phyloP scores from a whole-genome alignment of 202 grass and related monocot genomes.

The Panicum virgatum region DNA sequence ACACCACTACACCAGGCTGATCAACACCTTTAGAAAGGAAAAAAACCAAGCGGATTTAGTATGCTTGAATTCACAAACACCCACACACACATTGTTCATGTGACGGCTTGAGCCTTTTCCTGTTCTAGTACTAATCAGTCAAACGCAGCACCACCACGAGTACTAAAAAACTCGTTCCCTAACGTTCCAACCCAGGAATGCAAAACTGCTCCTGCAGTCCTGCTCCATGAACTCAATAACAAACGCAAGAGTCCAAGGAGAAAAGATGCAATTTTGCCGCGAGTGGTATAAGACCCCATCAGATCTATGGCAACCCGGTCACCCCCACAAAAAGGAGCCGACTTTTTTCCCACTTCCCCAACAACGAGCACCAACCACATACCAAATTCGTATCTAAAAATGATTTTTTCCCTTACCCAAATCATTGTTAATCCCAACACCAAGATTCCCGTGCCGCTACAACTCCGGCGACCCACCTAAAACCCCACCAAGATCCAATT shows the following conservation, averaged over 20 bases:
- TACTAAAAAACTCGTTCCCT: not conserved
- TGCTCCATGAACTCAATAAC: not conserved
- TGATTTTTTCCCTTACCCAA: not conserved
- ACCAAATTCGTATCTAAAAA: conserved; percentile 14
- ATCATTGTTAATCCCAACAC: conserved; percentile 24
- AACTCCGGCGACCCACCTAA: conserved; percentile 27
- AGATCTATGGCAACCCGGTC: conserved; percentile 37
- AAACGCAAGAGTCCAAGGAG: conserved; percentile 16
- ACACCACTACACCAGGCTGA: too few species aligned
- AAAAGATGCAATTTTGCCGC: not conserved
- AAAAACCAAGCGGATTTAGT: not conserved
- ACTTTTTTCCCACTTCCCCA: conserved; percentile 20
- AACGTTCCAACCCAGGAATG: conserved; percentile 22
- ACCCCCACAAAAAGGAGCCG: conserved; percentile 10
- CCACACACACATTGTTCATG: conserved; percentile 40
- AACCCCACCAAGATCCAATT: conserved; percentile 48
- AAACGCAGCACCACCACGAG: conserved; percentile 18
- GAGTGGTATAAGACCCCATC: not conserved
- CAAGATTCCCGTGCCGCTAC: conserved; percentile 2
- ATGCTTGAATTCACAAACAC: conserved; percentile 32
- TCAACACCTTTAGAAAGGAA: not conserved
- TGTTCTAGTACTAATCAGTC: conserved; percentile 32
- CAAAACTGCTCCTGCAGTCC: not conserved
- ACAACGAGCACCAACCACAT: conserved; percentile 30
- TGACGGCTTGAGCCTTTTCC: conserved; percentile 30